Evolutionary conservation across 805 yeast species (phyloP).

Genomic region (Lachancea mirantina): DNA sequence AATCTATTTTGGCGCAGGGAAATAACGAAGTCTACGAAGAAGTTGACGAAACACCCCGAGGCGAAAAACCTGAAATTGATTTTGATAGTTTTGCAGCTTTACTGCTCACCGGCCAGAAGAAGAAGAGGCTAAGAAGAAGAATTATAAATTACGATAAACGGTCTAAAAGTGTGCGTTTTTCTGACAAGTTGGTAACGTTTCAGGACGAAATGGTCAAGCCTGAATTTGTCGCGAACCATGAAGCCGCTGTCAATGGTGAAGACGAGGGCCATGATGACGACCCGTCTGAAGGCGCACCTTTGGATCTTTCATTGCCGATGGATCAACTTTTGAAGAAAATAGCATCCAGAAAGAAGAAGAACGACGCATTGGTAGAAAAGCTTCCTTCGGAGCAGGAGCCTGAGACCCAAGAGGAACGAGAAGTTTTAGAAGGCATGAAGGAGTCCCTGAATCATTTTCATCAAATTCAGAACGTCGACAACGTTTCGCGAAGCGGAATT

Average conservation of each 20-base stretch:
- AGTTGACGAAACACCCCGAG: conserved; percentile 28
- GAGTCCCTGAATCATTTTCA: conserved; percentile 68
- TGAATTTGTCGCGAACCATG: not conserved
- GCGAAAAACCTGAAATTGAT: conserved; percentile 46
- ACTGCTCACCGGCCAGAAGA: conserved; percentile 72
- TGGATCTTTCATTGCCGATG: conserved; percentile 70
- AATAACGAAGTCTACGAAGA: conserved; percentile 43
- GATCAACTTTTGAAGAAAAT: conserved; percentile 54
- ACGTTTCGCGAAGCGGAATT: conserved; percentile 64
- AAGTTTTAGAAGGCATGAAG: conserved; percentile 65
- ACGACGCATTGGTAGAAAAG: conserved; percentile 24
- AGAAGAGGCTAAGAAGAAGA: conserved; percentile 36
- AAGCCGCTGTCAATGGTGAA: conserved; percentile 10
- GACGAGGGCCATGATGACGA: conserved; percentile 11
- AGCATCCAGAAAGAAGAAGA: conserved; percentile 23
- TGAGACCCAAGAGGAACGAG: conserved; percentile 57
- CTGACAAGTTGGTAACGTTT: conserved; percentile 52
- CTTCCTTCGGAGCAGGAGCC: conserved; percentile 28
- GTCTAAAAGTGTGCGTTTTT: conserved; percentile 63
- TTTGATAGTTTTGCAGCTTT: conserved; percentile 81
- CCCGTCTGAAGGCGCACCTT: conserved; percentile 18
- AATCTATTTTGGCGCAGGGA: conserved; percentile 62
- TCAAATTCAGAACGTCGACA: conserved; percentile 66
- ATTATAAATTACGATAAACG: conserved; percentile 31
- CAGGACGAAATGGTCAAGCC: conserved; percentile 23